phyloP scores from a whole-genome alignment of 2,329 filamentous ascomycete species.

The Herpotrichia juniperi region DNA sequence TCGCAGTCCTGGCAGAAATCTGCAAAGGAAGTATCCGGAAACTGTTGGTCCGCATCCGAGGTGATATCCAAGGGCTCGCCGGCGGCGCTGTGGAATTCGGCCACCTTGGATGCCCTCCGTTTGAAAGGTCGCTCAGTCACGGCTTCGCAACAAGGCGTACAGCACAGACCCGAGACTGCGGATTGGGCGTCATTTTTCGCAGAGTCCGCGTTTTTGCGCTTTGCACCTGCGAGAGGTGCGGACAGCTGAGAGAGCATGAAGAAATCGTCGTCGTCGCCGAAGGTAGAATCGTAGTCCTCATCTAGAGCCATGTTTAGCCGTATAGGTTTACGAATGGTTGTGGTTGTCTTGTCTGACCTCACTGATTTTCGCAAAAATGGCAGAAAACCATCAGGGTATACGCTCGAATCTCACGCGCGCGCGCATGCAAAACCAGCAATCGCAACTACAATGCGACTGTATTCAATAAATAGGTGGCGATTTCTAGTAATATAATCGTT shows the following conservation, averaged over 20 bases:
- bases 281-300: slow-evolving; percentile 38
- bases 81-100: slow-evolving; percentile 33
- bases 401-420: background rate
- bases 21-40: slow-evolving; percentile 41
- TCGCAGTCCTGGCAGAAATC: slow-evolving; percentile 44
- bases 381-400: background rate
- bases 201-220: slow-evolving; percentile 32
- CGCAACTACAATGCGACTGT: background rate
- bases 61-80: slow-evolving; percentile 17
- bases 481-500: background rate
- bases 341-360: no score
- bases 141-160: slow-evolving; percentile 19
- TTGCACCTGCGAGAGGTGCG: slow-evolving; percentile 36
- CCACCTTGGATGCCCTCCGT: slow-evolving; percentile 41
- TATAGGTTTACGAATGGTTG: background rate
- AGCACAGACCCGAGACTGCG: slow-evolving; percentile 16
- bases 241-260: slow-evolving; percentile 32
- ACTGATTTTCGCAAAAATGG: no score
- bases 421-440: background rate
- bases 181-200: slow-evolving; percentile 23
- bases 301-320: slow-evolving; percentile 35
- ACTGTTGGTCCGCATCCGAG: slow-evolving; percentile 34
- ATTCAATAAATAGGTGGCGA: background rate
- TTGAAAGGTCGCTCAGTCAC: slow-evolving; percentile 34
- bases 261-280: slow-evolving; percentile 38